Percentiles rank a stretch among this genome's conserved stretches.
phyloP scores from a whole-genome alignment of 139 green algal species.

The Picochlorum sp. region DNA sequence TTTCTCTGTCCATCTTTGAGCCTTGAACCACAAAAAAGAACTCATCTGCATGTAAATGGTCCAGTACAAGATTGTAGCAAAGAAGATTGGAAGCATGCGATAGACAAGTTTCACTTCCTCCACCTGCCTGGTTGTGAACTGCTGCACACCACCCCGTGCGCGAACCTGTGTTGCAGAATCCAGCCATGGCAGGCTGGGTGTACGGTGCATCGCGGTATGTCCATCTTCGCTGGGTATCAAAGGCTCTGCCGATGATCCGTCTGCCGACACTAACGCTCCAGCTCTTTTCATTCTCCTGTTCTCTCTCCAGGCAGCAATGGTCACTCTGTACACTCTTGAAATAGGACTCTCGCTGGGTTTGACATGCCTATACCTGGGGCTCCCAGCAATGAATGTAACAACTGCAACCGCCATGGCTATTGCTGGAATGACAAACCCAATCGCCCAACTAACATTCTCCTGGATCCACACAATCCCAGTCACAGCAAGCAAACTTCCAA shows the following conservation, averaged over 20 bases:
- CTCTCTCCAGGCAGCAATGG: conserved; percentile 50
- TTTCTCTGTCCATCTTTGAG: conserved; percentile 59
- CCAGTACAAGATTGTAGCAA: conserved; percentile 82
- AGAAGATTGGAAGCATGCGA: conserved; percentile 84
- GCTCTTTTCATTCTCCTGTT: conserved; percentile 17
- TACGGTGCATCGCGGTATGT: background rate
- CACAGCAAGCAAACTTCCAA: conserved; percentile 74
- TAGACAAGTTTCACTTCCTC: conserved; percentile 90
- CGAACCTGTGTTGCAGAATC: conserved; percentile 3
- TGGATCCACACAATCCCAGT: conserved; percentile 50
- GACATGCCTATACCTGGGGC: conserved; percentile 50
- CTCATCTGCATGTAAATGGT: conserved; percentile 87
- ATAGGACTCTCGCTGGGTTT: conserved; percentile 71
- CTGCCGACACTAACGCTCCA: background rate
- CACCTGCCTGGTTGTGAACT: conserved; percentile 54
- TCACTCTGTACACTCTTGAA: conserved; percentile 67
- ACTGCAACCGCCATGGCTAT: conserved; percentile 70
- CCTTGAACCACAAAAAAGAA: conserved; percentile 86
- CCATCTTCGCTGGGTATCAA: background rate
- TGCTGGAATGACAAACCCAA: conserved; percentile 80
- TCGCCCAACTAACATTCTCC: conserved; percentile 70
- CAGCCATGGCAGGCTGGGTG: conserved; percentile 7
- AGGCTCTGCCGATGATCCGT: background rate
- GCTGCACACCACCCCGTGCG: conserved; percentile 1
- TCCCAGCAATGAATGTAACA: conserved; percentile 61